Percentiles rank a stretch among this genome's conserved stretches.
phyloP scores from a whole-genome alignment of 2,329 filamentous ascomycete genomes.

The Aureobasidium sp. region DNA sequence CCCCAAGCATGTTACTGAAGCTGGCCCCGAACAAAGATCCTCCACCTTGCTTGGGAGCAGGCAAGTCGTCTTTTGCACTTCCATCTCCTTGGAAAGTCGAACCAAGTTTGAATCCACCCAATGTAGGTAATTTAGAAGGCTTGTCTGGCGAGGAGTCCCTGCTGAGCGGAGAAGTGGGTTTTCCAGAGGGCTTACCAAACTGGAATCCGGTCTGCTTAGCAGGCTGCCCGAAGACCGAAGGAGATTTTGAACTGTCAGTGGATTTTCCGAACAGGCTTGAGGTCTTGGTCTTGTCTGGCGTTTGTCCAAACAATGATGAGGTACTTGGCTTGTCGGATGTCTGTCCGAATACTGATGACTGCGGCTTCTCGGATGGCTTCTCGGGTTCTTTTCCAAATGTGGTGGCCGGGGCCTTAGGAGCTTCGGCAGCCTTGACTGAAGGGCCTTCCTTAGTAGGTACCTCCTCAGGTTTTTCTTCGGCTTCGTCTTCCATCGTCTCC shows the following conservation, averaged over 20 bases:
- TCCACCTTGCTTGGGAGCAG: conserved; percentile 37
- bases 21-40: conserved; percentile 27
- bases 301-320: conserved; percentile 1
- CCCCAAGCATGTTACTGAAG: conserved; percentile 27
- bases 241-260: not conserved
- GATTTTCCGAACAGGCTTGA: not conserved
- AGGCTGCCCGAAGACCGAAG: conserved; percentile 2
- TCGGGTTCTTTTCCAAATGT: not conserved
- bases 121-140: conserved; percentile 28
- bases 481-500: conserved; percentile 21
- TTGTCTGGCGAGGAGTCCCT: conserved; percentile 15
- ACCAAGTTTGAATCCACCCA: conserved; percentile 56
- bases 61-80: conserved; percentile 52
- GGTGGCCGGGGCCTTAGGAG: not conserved
- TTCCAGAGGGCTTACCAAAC: conserved; percentile 20
- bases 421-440: not conserved
- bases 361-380: not conserved
- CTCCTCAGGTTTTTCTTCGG: not conserved
- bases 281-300: not conserved
- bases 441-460: not conserved
- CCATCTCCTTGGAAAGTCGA: conserved; percentile 62
- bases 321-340: conserved; percentile 1
- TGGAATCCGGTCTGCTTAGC: conserved; percentile 12
- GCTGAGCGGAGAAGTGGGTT: conserved; percentile 16
- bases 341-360: conserved; percentile 1